phyloP scores from a whole-genome alignment of 1,284 basidiomycete species.

The Mycena citricolor region DNA sequence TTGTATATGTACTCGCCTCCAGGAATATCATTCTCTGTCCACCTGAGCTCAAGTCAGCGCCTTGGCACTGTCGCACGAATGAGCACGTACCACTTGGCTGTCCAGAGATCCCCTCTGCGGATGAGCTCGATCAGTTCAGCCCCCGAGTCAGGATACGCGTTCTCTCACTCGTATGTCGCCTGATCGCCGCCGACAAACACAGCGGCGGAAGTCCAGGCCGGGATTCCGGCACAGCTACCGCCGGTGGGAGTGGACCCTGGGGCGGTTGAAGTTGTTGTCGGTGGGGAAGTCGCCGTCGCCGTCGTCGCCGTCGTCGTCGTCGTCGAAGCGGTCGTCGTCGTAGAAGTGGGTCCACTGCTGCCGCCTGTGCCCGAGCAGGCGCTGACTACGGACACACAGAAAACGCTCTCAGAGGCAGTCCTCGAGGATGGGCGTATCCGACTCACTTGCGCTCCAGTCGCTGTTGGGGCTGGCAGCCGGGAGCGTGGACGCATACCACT shows the following conservation, averaged over 20 bases:
- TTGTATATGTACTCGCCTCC: slow-evolving; percentile 42
- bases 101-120: slow-evolving; percentile 55
- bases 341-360: slow-evolving; percentile 17
- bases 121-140: slow-evolving; percentile 40
- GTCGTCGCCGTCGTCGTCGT: slow-evolving; percentile 27
- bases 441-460: slow-evolving; percentile 66
- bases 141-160: slow-evolving; percentile 10
- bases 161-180: slow-evolving; percentile 49
- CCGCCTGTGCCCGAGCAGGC: slow-evolving; percentile 39
- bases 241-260: slow-evolving; percentile 28
- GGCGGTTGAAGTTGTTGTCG: slow-evolving; percentile 27
- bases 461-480: slow-evolving; percentile 50
- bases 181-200: slow-evolving; percentile 51
- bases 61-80: too few species aligned
- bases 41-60: slow-evolving; percentile 29
- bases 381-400: slow-evolving; percentile 43
- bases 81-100: slow-evolving; percentile 48
- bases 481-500: slow-evolving; percentile 54
- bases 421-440: slow-evolving; percentile 14
- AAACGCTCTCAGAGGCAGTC: slow-evolving; percentile 32
- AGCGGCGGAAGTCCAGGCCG: slow-evolving; percentile 49
- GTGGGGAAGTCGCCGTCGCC: too few species aligned
- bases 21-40: slow-evolving; percentile 57
- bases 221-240: slow-evolving; percentile 48
- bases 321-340: slow-evolving; percentile 25